A percentile compares a stretch with the other conserved stretches of the same genome.
Evolutionary conservation across 2,329 filamentous ascomycete species (phyloP).

Genomic region (Microdochium trichocladiopsis): DNA sequence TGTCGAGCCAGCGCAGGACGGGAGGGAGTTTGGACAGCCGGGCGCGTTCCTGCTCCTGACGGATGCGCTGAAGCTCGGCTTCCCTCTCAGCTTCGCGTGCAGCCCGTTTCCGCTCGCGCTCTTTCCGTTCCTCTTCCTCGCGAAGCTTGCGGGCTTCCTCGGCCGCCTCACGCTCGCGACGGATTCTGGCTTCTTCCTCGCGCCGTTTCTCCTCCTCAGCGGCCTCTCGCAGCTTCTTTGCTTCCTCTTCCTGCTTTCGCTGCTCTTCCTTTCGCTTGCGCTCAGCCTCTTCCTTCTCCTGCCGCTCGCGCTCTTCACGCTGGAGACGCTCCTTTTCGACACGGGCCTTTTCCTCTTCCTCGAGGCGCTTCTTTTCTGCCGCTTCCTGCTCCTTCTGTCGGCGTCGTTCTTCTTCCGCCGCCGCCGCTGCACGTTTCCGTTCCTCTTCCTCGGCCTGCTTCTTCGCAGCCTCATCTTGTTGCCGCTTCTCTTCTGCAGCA

Average conservation of each 20-base stretch:
- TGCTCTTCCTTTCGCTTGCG: constrained; percentile 13
- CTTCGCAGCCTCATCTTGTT: constrained; percentile 16
- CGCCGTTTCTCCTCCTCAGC: constrained; percentile 25
- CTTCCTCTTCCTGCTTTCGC: constrained; percentile 17
- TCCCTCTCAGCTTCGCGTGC: constrained; percentile 39
- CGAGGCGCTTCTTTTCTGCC: constrained; percentile 13
- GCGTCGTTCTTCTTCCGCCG: constrained; percentile 18
- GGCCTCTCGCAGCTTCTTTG: constrained; percentile 23
- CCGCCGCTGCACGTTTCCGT: constrained; percentile 22
- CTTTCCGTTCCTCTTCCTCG: constrained; percentile 44
- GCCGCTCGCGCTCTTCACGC: constrained; percentile 12
- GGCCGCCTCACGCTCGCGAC: constrained; percentile 38
- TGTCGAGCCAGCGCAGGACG: constrained; percentile 54
- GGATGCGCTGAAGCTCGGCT: constrained; percentile 41
- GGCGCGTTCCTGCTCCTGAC: constrained; percentile 46
- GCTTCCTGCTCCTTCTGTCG: constrained; percentile 20
- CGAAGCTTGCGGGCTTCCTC: constrained; percentile 40
- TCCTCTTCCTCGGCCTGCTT: constrained; percentile 26
- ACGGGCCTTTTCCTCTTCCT: constrained; percentile 9
- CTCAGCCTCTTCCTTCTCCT: constrained; percentile 26
- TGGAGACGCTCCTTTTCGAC: constrained; percentile 3
- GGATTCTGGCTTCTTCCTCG: constrained; percentile 41
- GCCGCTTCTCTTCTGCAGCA: constrained; percentile 18
- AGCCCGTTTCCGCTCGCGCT: constrained; percentile 35
- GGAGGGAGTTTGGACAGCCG: constrained; percentile 52